Evolutionary conservation across 148 eudicot genomes (phyloP), one percentile per base, ranked within the genome.

Genomic region (Amaranthus palmeri): DNA sequence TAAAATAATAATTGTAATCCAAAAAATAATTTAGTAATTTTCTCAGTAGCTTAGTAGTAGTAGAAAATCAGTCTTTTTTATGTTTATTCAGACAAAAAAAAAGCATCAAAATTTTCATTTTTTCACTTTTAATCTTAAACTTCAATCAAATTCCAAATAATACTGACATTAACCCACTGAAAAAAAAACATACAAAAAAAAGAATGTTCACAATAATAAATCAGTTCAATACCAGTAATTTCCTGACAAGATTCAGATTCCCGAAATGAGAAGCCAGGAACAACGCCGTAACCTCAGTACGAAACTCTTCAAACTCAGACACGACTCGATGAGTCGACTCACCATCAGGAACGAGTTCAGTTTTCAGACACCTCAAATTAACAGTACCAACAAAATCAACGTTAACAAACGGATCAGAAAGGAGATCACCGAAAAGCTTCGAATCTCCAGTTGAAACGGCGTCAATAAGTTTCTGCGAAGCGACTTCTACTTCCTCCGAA

Each of bases 251-350:
- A 10, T 68, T 55, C 8, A 80, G 45, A 68, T 87, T 86, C 56
- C 91, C 96, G 10, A 81, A 75, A 69, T 83, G 86, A 72, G 96
- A 84, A 73, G 91, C 96, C 48, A 87, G 81, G 68, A 90, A 90
- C 69, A 90, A 73, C 3, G 91, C 84, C 2, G 89, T 84, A 40
- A 87, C 90, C 54, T 90, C 90, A 3, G 91, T 85, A 70, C 75
- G 83, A 63, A 87, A 87, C 89, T 87, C 96, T 47, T 90, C 89
- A 25, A 79, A 81, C 80, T 87, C 91, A 17, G 76, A 41, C 0
- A 67, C 74, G 59, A 87, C 91, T 62, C 83, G 75, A 54, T 64
- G 83, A 42, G 88, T 54, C 42, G 70, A 71, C 81, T 90, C 90
- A 14, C 84, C 89, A 3, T 77, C 61, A 11, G 88, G 71, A 59